phyloP scores from a whole-genome alignment of 495 filamentous ascomycete species.

The Neurospora sp. region DNA sequence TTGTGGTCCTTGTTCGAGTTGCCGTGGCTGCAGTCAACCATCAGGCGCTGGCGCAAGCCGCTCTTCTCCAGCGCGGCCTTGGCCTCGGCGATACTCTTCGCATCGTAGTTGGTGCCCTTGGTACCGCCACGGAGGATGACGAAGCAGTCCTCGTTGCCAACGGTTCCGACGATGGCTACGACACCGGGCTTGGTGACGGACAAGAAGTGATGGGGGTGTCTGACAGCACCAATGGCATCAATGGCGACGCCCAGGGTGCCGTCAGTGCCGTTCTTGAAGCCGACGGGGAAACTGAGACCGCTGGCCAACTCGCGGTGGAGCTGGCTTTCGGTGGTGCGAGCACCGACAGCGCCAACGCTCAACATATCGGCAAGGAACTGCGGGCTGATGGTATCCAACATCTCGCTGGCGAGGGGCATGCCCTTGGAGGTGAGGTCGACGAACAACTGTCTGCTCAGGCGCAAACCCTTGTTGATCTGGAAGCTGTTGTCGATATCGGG shows the following conservation, averaged over 20 bases:
- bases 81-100: conserved; percentile 54
- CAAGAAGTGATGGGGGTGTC: conserved; percentile 92
- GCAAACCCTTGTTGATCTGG: conserved; percentile 96
- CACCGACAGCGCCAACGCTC: conserved; percentile 86
- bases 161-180: conserved; percentile 89
- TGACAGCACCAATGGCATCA: conserved; percentile 91
- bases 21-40: conserved; percentile 97
- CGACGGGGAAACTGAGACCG: conserved; percentile 90
- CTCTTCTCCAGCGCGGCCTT: conserved; percentile 23
- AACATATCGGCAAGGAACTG: conserved; percentile 95
- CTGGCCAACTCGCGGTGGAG: conserved; percentile 91
- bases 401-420: conserved; percentile 97
- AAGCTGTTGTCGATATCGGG: conserved; percentile 98
- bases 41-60: conserved; percentile 54
- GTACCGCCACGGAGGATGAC: conserved; percentile 93
- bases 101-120: conserved; percentile 88
- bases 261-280: conserved; percentile 99
- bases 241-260: conserved; percentile 83
- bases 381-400: conserved; percentile 97
- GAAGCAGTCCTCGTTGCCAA: conserved; percentile 96
- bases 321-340: conserved; percentile 91
- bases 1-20: conserved; percentile 95
- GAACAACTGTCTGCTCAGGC: conserved; percentile 80
- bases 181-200: conserved; percentile 97
- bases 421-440: conserved; percentile 88